A percentile compares a stretch with the other conserved stretches of the same genome.
Conservation (phyloP, 768 basidiomycete genomes). For the Tulasnella sp. region DNA sequence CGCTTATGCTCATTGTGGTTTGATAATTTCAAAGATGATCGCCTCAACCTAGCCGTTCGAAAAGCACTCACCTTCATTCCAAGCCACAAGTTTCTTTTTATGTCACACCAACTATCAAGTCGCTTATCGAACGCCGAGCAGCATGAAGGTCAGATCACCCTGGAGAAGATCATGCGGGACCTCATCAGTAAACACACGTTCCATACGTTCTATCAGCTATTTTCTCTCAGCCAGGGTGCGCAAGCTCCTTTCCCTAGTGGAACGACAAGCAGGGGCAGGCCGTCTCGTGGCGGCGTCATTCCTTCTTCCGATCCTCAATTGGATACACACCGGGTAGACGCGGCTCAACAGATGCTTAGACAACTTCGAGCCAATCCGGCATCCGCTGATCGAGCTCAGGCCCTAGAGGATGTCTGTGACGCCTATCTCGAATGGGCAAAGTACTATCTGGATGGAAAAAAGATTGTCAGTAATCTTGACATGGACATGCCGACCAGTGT, state of each 20-base stretch:
- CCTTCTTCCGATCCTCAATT: slow-evolving; percentile 22
- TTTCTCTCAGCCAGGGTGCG: slow-evolving; percentile 40
- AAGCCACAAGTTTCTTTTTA: slow-evolving; percentile 79
- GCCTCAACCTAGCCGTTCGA: slow-evolving; percentile 35
- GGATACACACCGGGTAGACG: slow-evolving; percentile 48
- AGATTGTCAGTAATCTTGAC: slow-evolving; percentile 22
- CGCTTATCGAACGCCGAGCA: slow-evolving; percentile 46
- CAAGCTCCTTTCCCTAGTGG: not conserved
- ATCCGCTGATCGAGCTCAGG: slow-evolving; percentile 33
- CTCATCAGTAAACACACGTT: slow-evolving; percentile 87
- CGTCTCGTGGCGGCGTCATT: not conserved
- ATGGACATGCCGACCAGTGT: slow-evolving; percentile 35
- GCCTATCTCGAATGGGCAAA: slow-evolving; percentile 69
- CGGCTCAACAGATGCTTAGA: slow-evolving; percentile 52
- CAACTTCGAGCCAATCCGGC: slow-evolving; percentile 37
- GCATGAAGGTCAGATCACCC: slow-evolving; percentile 37
- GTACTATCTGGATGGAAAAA: slow-evolving; percentile 37
- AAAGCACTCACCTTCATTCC: slow-evolving; percentile 50
- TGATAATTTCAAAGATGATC: slow-evolving; percentile 54
- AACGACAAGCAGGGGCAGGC: slow-evolving; percentile 26
- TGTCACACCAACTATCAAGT: slow-evolving; percentile 91
- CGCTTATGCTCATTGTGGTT: slow-evolving; percentile 89
- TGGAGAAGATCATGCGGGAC: slow-evolving; percentile 53
- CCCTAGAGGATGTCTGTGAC: slow-evolving; percentile 48
- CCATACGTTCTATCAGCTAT: slow-evolving; percentile 84